These are phyloP conservation scores for Daedaleopsis nitida DNA, from an alignment of 768 basidiomycete genomes.

Conservation along the genomic window DNA sequence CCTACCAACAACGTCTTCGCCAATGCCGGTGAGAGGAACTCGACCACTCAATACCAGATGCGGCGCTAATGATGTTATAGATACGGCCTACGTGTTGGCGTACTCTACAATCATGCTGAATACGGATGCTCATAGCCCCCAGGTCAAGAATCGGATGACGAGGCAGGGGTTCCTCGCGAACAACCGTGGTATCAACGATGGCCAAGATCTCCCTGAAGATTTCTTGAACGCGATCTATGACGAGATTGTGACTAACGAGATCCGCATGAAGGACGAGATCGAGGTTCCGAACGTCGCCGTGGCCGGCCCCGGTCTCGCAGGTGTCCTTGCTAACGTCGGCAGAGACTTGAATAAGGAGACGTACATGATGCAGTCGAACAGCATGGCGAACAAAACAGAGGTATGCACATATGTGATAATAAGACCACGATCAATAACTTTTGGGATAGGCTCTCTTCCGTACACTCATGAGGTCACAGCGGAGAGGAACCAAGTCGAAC, in stretches of 20 bases:
- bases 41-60: background rate
- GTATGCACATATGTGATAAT: constrained; percentile 38
- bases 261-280: constrained; percentile 98
- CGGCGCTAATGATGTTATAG: constrained; percentile 38
- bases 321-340: constrained; percentile 85
- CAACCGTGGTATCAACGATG: constrained; percentile 96
- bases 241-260: constrained; percentile 90
- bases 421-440: background rate
- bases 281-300: constrained; percentile 54
- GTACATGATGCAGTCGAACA: constrained; percentile 92
- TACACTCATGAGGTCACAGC: constrained; percentile 89
- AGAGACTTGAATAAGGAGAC: constrained; percentile 95
- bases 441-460: constrained; percentile 79
- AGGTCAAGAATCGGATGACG: constrained; percentile 93
- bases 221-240: constrained; percentile 79
- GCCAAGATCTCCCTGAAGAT: constrained; percentile 85
- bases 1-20: constrained; percentile 75
- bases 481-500: constrained; percentile 72
- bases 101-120: constrained; percentile 96
- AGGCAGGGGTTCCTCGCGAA: constrained; percentile 91
- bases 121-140: constrained; percentile 95
- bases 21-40: constrained; percentile 74
- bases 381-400: constrained; percentile 97
- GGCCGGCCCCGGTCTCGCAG: constrained; percentile 72
- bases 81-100: constrained; percentile 92